Percentiles rank a stretch among this genome's conserved stretches.
Conservation (phyloP, 441 rosid species). For the Brassica hybrid region DNA sequence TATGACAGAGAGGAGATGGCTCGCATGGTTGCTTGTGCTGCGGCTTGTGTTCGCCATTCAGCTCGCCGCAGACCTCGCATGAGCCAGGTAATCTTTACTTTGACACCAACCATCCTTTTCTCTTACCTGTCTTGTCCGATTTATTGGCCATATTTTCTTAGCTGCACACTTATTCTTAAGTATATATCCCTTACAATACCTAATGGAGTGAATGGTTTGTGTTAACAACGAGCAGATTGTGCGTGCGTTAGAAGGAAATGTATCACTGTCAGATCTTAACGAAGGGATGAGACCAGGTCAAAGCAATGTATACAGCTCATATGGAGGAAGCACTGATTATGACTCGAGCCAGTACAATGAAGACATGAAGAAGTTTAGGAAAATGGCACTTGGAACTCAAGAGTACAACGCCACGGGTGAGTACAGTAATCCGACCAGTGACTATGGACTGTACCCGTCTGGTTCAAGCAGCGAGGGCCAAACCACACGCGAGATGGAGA, state of each 20-base stretch:
- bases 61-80: conserved; percentile 85
- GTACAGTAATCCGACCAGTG: conserved; percentile 78
- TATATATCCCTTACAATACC: background rate
- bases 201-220: conserved; percentile 26
- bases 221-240: conserved; percentile 70
- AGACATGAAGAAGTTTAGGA: conserved; percentile 85
- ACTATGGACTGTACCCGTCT: conserved; percentile 76
- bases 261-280: conserved; percentile 72
- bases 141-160: background rate
- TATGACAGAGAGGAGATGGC: conserved; percentile 81
- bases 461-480: conserved; percentile 88
- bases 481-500: conserved; percentile 82
- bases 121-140: background rate
- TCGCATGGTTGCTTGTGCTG: conserved; percentile 94
- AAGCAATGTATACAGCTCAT: conserved; percentile 65
- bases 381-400: conserved; percentile 80
- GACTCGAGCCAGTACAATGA: conserved; percentile 84
- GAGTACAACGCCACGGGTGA: conserved; percentile 70
- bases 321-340: conserved; percentile 84
- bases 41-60: conserved; percentile 93
- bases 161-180: background rate
- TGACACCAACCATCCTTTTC: conserved; percentile 5
- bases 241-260: conserved; percentile 87
- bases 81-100: conserved; percentile 78
- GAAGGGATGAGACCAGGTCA: conserved; percentile 92